These are phyloP conservation scores for Trichoderma oligosporum DNA, from an alignment of 2,329 filamentous ascomycete species.

Conservation along the genomic window DNA sequence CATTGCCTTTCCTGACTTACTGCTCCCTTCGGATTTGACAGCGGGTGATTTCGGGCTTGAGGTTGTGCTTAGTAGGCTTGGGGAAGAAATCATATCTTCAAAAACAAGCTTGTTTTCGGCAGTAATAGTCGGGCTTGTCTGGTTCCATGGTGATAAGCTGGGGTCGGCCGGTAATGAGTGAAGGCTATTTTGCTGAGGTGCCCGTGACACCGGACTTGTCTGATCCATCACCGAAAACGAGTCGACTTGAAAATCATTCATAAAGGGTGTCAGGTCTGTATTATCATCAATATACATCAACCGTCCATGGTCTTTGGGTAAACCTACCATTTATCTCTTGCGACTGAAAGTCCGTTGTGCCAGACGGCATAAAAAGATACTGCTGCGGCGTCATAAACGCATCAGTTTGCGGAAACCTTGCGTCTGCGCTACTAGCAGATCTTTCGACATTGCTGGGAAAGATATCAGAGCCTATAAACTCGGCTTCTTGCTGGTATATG, in stretches of 20 bases:
- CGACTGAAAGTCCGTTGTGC: conserved; percentile 24
- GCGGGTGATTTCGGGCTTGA: conserved; percentile 32
- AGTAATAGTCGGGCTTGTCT: conserved; percentile 32
- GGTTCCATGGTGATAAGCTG: conserved; percentile 39
- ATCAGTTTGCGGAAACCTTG: conserved; percentile 32
- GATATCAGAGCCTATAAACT: conserved; percentile 23
- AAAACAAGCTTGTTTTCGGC: conserved; percentile 36
- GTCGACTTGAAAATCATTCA: conserved; percentile 33
- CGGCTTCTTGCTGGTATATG: conserved; percentile 28
- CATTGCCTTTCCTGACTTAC: conserved; percentile 34
- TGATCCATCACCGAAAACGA: conserved; percentile 29
- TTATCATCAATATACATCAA: not conserved
- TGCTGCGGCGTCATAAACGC: conserved; percentile 39
- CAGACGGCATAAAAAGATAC: conserved; percentile 37
- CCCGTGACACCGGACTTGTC: conserved; percentile 35
- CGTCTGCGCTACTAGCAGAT: conserved; percentile 22
- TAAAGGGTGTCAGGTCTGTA: conserved; percentile 31
- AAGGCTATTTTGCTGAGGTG: conserved; percentile 33
- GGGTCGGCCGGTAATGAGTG: conserved; percentile 26
- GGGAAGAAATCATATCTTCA: conserved; percentile 39
- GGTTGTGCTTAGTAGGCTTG: conserved; percentile 25
- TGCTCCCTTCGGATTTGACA: conserved; percentile 28
- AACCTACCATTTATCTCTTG: conserved; percentile 33
- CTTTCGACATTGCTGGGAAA: conserved; percentile 30
- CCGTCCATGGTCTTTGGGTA: not conserved